Base-by-base conservation (phyloP, 768 basidiomycete genomes). In the Leccinum subgranulosum region DNA sequence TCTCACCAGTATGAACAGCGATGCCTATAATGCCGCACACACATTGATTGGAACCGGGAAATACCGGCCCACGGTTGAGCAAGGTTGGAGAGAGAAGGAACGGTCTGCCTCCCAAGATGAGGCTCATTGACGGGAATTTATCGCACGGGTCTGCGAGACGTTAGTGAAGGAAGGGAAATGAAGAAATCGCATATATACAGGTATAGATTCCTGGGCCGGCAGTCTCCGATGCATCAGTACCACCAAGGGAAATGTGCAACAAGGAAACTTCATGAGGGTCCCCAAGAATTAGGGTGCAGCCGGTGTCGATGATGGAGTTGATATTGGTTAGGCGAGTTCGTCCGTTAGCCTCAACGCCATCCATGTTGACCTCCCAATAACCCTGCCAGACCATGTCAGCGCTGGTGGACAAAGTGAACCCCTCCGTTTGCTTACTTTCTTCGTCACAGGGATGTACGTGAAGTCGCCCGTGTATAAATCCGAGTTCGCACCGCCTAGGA, bases 401-500 rank as follows among this genome's bases (percentile, higher is more conserved):
- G 15, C 4, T 7, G 6, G 10, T 21, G 6, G 29, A 33, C 23
- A 49, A 33, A 17, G 21, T 9, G 14, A 21, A 6, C 43, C 58
- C 25, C 31, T n/a, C 33, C 14, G 14, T 8, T 36, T 17, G 15
- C 58, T 60, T 29, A 62, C 66, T 6, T 52, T 0, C 0, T 53
- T 7, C 3, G 53, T 62, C 1, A 64, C 58, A 43, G 53, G 39
- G n/a, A 49, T n/a, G 21, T 74, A 76, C 8, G 73, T 73, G 68
- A 85, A 74, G 7, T 52, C 52, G 6, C 83, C 82, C 4, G 71
- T 77, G 68, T 79, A 83, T 55, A 77, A 68, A 2, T 62, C 56
- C 1, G 57, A 45, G 66, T 87, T 75, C 10, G 69, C 69, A 46
- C 84, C 84, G 39, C 84, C 84, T n/a, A 87, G 59, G 62, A 74